Percentiles rank a stretch among this genome's conserved stretches.
Evolutionary conservation across 139 green algal species (phyloP).

Genomic region (Chlorella sp.): DNA sequence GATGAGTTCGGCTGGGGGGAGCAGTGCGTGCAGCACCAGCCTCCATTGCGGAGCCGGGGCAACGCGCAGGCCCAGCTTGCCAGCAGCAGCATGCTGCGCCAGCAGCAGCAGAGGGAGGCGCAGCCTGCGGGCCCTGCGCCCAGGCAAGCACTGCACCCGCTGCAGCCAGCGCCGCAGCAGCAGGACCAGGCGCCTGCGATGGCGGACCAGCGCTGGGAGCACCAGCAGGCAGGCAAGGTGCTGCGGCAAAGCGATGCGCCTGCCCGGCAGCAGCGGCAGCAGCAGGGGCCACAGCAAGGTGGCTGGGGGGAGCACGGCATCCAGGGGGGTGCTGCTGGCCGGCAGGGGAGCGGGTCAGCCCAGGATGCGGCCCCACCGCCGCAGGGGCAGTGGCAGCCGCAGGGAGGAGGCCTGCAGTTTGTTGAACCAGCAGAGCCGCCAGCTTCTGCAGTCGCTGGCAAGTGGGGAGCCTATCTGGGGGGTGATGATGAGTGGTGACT

Average conservation of each 20-base stretch:
- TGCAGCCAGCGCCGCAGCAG: neutral
- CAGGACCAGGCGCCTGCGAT: no score
- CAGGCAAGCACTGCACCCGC: neutral
- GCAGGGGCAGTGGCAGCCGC: no score
- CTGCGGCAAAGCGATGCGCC: neutral
- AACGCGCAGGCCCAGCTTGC: neutral
- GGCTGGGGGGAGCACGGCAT: no score
- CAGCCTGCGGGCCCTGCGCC: no score
- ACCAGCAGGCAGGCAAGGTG: neutral
- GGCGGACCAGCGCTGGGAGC: no score
- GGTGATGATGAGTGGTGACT: slow-evolving; percentile 16
- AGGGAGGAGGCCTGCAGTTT: no score
- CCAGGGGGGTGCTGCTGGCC: no score
- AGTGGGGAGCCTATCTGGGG: neutral
- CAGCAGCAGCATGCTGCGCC: neutral
- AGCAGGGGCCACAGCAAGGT: neutral
- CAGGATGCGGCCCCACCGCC: no score
- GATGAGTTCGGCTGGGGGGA: neutral
- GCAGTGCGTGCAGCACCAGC: neutral
- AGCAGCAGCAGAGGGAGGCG: neutral
- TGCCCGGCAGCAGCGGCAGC: neutral
- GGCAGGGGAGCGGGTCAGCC: no score
- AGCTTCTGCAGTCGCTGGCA: neutral
- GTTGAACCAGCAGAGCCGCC: no score
- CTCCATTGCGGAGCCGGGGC: neutral